Evolutionary conservation across 2,329 filamentous ascomycete species (phyloP), one percentile per base, ranked within the genome.

Genomic region (Tolypocladium ophioglossoides): DNA sequence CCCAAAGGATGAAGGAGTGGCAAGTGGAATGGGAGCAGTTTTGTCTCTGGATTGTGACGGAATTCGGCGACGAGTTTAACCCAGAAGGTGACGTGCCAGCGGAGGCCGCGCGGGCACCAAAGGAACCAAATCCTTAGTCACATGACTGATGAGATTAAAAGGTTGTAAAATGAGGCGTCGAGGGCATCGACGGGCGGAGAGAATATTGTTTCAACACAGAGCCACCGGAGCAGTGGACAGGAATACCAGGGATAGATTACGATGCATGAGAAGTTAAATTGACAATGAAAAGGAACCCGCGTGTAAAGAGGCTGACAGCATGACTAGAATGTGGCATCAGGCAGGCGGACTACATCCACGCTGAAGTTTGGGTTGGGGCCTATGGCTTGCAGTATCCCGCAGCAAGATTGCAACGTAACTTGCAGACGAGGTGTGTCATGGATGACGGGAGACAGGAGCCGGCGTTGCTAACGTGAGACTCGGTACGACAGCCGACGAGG

Each of bases 21-120:
- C 80, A 82, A 51, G 72, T 82, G 38, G 82, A 88, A 61, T 97
- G 91, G 83, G 92, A 97, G 74, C 79, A 82, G 64, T 97, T 94
- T 66, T 97, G 91, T 65, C 78, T 90, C 53, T 96, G 91, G 91
- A 78, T 97, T 47, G 86, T 96, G 11, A 77, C 84, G 39, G 88
- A 95, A 71, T 95, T 80, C 62, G 78, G 74, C 10, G 76, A 78
- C 0, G 83, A 91, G 69, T 92, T 81, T 53, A 75, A 68, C 37
- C 63, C 54, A 0, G 63, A 67, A 14, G 61, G 58, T 11, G 54
- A 52, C 14, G 53, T 41, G 6, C 44, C 44, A 7, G 48, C 12
- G 11, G 34, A n/a, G 8, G 40, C 50, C 35, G 14, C 18, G 35
- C 14, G 18, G 7, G 35, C 35, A 38, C 9, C 37, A 18, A 4